These are phyloP conservation scores for Ceratobasidium sp. DNA, from an alignment of 1,284 basidiomycete species.

Conservation along the genomic window DNA sequence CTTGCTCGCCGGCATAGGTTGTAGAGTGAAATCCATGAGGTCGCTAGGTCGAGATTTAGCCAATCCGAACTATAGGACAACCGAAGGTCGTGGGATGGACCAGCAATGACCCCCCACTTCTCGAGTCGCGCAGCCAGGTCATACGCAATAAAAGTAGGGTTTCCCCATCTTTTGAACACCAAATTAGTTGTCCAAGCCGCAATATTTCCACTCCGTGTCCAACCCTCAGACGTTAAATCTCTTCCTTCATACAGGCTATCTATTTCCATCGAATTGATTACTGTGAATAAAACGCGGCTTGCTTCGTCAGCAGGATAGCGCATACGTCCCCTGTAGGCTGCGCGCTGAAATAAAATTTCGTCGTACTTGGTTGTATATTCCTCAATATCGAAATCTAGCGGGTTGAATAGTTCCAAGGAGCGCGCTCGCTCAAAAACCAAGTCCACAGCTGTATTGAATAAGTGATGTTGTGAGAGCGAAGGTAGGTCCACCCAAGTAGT, in stretches of 20 bases:
- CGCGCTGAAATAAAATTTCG: background rate
- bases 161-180: background rate
- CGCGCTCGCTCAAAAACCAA: background rate
- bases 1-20: background rate
- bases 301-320: conserved; percentile 1
- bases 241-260: background rate
- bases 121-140: background rate
- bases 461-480: conserved; percentile 50
- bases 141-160: background rate
- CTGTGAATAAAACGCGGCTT: too few relatives aligned
- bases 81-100: background rate
- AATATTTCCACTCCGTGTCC: background rate
- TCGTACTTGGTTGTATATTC: background rate
- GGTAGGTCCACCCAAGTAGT: conserved; percentile 51
- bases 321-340: background rate
- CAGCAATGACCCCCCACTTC: background rate
- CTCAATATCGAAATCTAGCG: background rate
- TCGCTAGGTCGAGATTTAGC: background rate
- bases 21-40: background rate
- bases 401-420: background rate
- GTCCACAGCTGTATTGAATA: conserved; percentile 42
- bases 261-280: too few relatives aligned
- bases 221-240: background rate
- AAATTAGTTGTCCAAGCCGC: conserved; percentile 6
- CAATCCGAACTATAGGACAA: background rate